Conservation (phyloP, 352 stramenopile genomes). For the Pythium aristosporum region DNA sequence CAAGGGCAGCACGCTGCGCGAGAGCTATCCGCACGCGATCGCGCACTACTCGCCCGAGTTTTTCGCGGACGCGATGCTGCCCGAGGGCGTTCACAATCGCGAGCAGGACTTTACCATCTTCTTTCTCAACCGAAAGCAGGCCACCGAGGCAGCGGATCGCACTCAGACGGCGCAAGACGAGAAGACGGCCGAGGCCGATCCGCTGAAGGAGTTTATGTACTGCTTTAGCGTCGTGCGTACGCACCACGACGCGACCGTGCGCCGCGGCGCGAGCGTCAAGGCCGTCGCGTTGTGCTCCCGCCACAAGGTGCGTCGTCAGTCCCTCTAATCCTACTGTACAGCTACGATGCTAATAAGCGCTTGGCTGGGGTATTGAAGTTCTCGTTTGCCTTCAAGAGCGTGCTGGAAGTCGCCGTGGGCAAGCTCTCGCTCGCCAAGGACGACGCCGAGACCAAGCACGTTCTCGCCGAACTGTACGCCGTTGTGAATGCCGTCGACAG, state of each 20-base stretch:
- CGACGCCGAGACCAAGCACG: constrained; percentile 35
- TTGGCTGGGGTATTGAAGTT: constrained; percentile 24
- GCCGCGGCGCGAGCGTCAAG: constrained; percentile 78
- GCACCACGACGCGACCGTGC: constrained; percentile 67
- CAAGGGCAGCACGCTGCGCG: constrained; percentile 83
- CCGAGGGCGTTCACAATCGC: constrained; percentile 87
- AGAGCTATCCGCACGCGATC: constrained; percentile 60
- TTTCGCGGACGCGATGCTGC: constrained; percentile 88
- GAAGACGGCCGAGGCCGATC: constrained; percentile 26
- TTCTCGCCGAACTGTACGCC: constrained; percentile 62
- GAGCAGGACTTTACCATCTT: constrained; percentile 86
- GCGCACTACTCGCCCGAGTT: constrained; percentile 86
- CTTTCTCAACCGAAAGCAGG: constrained; percentile 65
- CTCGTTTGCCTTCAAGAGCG: constrained; percentile 71
- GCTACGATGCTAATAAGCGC: background rate
- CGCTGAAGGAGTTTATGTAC: constrained; percentile 81
- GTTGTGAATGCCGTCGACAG: constrained; percentile 78
- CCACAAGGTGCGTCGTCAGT: constrained; percentile 50
- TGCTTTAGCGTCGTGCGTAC: constrained; percentile 86
- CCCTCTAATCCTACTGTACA: too few species aligned
- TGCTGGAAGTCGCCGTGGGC: constrained; percentile 69
- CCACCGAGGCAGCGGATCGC: background rate
- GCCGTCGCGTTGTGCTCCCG: constrained; percentile 80
- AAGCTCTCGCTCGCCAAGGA: constrained; percentile 60
- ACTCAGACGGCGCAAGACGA: background rate